A percentile compares a stretch with the other conserved stretches of the same genome.
Conservation (phyloP, 2,329 filamentous ascomycete genomes). For the Xylariaceae sp. region DNA sequence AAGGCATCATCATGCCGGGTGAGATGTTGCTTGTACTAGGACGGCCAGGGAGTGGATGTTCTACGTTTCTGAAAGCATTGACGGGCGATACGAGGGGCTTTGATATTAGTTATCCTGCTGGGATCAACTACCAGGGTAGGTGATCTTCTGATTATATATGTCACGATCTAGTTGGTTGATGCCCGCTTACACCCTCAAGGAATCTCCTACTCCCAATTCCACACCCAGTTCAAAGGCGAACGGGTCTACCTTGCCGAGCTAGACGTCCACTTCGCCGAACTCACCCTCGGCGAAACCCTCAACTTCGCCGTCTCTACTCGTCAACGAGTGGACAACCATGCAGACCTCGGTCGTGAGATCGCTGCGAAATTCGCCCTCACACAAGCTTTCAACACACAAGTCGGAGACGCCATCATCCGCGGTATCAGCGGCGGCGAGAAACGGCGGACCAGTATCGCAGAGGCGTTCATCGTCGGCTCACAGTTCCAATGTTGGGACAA, state of each 20-base stretch:
- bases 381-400: constrained; percentile 57
- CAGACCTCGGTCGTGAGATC: neutral
- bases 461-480: constrained; percentile 50
- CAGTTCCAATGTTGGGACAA: constrained; percentile 62
- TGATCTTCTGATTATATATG: no score
- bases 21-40: constrained; percentile 47
- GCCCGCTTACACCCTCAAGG: constrained; percentile 33
- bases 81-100: constrained; percentile 22
- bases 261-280: constrained; percentile 58
- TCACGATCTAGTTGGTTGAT: neutral
- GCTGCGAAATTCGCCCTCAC: constrained; percentile 10
- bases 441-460: constrained; percentile 57
- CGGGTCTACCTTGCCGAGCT: constrained; percentile 37
- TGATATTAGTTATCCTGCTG: constrained; percentile 10
- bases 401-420: constrained; percentile 68
- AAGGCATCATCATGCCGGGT: constrained; percentile 25
- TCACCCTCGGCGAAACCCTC: constrained; percentile 70
- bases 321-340: neutral
- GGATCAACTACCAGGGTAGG: constrained; percentile 54
- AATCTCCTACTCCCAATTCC: constrained; percentile 43
- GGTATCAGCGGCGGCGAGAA: constrained; percentile 69
- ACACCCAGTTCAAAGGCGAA: constrained; percentile 53
- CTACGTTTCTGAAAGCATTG: constrained; percentile 48
- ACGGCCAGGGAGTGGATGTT: constrained; percentile 45
- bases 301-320: constrained; percentile 37